phyloP scores from a whole-genome alignment of 345 rosid genomes.

The Atalantia buxifolia region DNA sequence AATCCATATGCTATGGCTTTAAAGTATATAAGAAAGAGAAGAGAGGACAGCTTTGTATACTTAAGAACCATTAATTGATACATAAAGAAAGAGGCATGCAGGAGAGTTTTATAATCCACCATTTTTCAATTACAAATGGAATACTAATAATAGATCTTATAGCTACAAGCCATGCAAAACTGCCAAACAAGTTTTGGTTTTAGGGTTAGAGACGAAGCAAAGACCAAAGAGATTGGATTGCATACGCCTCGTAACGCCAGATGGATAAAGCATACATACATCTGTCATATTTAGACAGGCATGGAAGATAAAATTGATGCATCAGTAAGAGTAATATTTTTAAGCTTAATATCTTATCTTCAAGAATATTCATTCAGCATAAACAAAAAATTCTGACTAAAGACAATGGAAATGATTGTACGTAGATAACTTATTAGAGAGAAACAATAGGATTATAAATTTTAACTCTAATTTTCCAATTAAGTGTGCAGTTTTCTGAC shows the following conservation, averaged over 20 bases:
- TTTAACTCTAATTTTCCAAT: neutral
- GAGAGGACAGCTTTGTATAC: neutral
- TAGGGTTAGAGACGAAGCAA: neutral
- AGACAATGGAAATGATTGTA: neutral
- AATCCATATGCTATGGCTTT: neutral
- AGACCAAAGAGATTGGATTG: neutral
- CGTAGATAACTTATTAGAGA: neutral
- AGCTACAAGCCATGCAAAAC: neutral
- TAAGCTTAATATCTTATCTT: neutral
- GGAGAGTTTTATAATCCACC: neutral
- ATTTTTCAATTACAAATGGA: neutral
- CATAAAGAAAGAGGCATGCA: neutral
- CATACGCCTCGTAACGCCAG: neutral
- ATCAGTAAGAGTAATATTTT: neutral
- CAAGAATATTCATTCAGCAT: slow-evolving; percentile 1
- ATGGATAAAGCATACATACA: neutral
- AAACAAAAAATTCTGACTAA: neutral
- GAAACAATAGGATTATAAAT: neutral
- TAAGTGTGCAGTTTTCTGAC: neutral
- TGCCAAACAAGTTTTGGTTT: neutral
- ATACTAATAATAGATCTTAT: neutral
- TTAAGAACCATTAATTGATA: neutral
- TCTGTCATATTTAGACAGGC: too few species aligned
- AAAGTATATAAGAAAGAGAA: neutral
- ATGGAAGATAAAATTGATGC: neutral